Conservation (phyloP, 164 flowering plant genomes). For the Litsea cubeba region DNA sequence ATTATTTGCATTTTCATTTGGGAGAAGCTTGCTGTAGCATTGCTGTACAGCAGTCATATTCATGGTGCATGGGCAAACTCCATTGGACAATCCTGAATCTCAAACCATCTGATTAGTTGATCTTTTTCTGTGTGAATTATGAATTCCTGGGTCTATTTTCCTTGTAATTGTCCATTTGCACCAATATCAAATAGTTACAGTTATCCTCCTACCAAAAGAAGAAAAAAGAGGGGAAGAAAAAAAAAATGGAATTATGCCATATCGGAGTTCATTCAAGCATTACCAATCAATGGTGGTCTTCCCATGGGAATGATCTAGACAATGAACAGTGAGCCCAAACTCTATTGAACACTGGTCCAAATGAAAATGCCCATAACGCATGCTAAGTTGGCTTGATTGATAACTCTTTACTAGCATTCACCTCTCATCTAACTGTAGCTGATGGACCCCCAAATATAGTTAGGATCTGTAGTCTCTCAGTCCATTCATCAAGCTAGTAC, state of each 20-base stretch:
- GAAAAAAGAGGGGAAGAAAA: too few species aligned
- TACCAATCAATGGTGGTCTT: background rate
- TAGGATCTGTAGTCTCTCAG: background rate
- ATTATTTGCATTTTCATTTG: background rate
- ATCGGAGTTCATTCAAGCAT: background rate
- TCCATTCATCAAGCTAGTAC: background rate
- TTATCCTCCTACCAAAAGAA: too few species aligned
- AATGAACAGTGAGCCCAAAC: background rate
- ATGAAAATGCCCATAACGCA: background rate
- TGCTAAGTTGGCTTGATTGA: background rate
- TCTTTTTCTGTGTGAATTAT: too few species aligned
- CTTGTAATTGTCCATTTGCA: too few species aligned
- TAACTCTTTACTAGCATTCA: background rate
- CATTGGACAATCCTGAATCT: too few species aligned
- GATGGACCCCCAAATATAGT: background rate
- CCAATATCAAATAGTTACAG: background rate
- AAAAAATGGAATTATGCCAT: too few species aligned
- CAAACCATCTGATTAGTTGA: too few species aligned
- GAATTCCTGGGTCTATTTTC: too few species aligned
- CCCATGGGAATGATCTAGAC: background rate
- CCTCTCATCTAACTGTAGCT: background rate
- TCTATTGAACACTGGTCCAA: background rate
- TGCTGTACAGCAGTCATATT: too few species aligned
- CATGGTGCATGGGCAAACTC: too few species aligned
- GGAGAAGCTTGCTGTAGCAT: too few species aligned